These are phyloP conservation scores for Neospora caninum DNA, from an alignment of 169 alveolate species.

Conservation along the genomic window DNA sequence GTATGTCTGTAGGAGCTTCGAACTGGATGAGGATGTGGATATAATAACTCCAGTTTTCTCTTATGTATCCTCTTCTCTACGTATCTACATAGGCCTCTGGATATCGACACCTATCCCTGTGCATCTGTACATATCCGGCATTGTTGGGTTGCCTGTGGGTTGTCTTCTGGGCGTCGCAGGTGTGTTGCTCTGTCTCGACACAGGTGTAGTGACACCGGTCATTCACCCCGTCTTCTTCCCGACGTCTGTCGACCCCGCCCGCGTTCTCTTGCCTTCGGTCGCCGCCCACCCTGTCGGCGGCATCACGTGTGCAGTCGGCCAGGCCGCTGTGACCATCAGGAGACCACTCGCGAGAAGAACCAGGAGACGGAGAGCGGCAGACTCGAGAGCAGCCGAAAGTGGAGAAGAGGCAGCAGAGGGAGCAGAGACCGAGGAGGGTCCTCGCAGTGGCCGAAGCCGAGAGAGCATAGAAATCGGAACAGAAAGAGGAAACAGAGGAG, in stretches of 20 bases:
- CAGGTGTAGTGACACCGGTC: constrained; percentile 24
- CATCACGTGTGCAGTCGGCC: constrained; percentile 17
- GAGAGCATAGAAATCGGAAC: not conserved
- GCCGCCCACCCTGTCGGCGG: constrained; percentile 44
- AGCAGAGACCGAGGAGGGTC: not conserved
- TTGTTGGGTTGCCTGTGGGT: too few relatives aligned
- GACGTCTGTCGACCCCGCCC: not conserved
- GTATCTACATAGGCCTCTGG: too few relatives aligned
- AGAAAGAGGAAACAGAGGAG: not conserved
- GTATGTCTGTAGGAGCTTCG: too few relatives aligned
- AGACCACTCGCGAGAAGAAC: not conserved
- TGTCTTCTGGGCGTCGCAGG: not conserved
- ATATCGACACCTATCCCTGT: too few relatives aligned
- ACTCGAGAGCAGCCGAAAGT: not conserved
- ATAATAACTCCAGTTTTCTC: too few relatives aligned
- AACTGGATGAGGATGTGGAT: too few relatives aligned
- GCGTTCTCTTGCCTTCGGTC: constrained; percentile 13
- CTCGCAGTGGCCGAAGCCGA: not conserved
- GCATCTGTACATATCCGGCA: too few relatives aligned
- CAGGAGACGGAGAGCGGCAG: not conserved
- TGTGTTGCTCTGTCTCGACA: constrained; percentile 26
- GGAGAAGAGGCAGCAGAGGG: not conserved
- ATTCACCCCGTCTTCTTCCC: constrained; percentile 21
- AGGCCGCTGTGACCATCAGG: not conserved
- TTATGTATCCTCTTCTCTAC: too few relatives aligned